Conservation (phyloP, 495 filamentous ascomycete species). For the Cercophora sp. region DNA sequence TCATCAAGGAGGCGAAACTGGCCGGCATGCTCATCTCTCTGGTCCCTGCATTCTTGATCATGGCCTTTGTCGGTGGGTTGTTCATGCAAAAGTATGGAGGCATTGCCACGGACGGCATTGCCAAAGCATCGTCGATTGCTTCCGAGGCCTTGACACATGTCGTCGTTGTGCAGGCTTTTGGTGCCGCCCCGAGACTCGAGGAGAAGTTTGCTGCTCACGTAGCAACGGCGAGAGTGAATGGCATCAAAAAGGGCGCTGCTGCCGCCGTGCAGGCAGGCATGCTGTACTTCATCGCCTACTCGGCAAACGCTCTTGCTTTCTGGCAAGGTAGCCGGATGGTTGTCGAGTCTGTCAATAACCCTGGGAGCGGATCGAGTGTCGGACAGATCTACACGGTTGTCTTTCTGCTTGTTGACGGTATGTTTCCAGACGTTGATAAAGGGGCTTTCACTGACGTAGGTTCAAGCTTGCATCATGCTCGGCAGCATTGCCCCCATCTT, state of each 20-base stretch:
- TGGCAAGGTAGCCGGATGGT: constrained; percentile 85
- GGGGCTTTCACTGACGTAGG: constrained; percentile 78
- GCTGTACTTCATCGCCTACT: constrained; percentile 75
- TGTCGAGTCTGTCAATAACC: constrained; percentile 53
- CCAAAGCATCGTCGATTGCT: constrained; percentile 58
- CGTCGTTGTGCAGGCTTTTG: constrained; percentile 81
- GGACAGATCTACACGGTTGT: constrained; percentile 30
- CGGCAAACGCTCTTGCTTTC: constrained; percentile 86
- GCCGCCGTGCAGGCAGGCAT: constrained; percentile 71
- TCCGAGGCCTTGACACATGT: constrained; percentile 89
- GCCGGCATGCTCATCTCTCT: constrained; percentile 55
- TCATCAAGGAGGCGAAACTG: constrained; percentile 52
- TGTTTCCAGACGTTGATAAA: constrained; percentile 51
- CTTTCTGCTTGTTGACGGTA: constrained; percentile 29
- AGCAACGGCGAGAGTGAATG: constrained; percentile 63
- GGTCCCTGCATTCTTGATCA: constrained; percentile 60
- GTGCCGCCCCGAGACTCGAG: constrained; percentile 77
- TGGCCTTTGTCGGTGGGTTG: constrained; percentile 55
- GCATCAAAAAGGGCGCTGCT: constrained; percentile 62
- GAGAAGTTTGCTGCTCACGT: constrained; percentile 72
- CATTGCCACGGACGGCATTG: constrained; percentile 46
- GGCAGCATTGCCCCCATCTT: constrained; percentile 79
- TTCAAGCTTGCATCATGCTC: constrained; percentile 61
- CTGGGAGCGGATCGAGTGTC: constrained; percentile 17
- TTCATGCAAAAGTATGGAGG: constrained; percentile 55